Evolutionary conservation across 73 alveolate genomes (phyloP), one percentile per base, ranked within the genome.

Genomic region (Paramecium caudatum): DNA sequence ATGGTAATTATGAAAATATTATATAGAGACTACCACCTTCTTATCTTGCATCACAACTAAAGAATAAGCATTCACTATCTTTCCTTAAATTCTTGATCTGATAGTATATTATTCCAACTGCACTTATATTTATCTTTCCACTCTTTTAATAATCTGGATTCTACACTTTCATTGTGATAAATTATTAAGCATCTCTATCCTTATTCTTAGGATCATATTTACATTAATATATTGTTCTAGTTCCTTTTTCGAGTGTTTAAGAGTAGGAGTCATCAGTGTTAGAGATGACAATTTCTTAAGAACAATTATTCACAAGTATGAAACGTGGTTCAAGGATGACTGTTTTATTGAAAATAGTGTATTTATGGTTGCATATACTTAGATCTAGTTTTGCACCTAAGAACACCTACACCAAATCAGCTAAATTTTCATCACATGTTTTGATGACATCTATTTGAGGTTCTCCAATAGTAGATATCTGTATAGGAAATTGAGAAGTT

Each of bases 11-110:
- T 10, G 15, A 45, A 34, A 83, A 36, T 0, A 83, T 70, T 0
- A 83, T 16, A 48, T 32, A 83, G 1, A 83, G 48, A 83, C 43
- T 83, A 8, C 85, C 49, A n/a, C 61, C 91, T 55, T 83, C 91
- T 55, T 65, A 34, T 2, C 91, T 19, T 8, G 43, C 55, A 33
- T 83, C 91, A 13, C 85, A 55, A 46, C 91, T 61, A 16, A 83
- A 83, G 34, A 43, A 83, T 25, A 25, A 1, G 4, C 39, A 45
- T 2, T 83, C 69, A 3, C 9, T 3, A 25, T 34, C 34, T 5
- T 83, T 10, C 3, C 16, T 1, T 8, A 12, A 3, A 34, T 55
- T n/a, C 32, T 43, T 55, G 1, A 83, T 13, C 55, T 39, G 4
- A 15, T 23, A 55, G 15, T 83, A 34, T 15, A 83, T 85, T 1